A percentile compares a stretch with the other conserved stretches of the same genome.
Conservation (phyloP, 306 rosid genomes). For the Acacia acuminata region DNA sequence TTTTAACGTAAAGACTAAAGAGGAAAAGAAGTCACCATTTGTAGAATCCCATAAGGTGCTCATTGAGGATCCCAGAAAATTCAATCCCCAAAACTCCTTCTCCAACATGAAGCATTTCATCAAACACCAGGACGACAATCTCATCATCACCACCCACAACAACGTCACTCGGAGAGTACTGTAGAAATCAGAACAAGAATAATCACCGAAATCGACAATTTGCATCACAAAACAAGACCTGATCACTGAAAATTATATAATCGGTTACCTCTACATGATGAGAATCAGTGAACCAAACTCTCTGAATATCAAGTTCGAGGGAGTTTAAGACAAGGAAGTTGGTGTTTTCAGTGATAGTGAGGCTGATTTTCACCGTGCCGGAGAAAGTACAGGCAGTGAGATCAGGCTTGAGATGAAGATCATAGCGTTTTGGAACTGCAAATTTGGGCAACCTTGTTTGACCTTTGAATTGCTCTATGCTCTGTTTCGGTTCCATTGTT, state of each 20-base stretch:
- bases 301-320: slow-evolving; percentile 51
- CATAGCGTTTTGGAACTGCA: slow-evolving; percentile 51
- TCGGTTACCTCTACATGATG: slow-evolving; percentile 40
- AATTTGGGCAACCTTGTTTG: slow-evolving; percentile 55
- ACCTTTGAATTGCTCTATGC: slow-evolving; percentile 55
- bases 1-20: not conserved
- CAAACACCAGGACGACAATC: slow-evolving; percentile 56
- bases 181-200: slow-evolving; percentile 27
- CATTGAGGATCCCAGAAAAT: slow-evolving; percentile 61
- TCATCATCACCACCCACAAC: slow-evolving; percentile 56
- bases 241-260: not conserved
- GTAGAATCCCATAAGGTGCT: slow-evolving; percentile 57
- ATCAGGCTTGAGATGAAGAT: slow-evolving; percentile 59
- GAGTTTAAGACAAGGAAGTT: slow-evolving; percentile 55
- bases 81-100: slow-evolving; percentile 57
- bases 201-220: slow-evolving; percentile 4
- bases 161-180: slow-evolving; percentile 47
- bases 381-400: slow-evolving; percentile 53
- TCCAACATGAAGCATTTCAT: slow-evolving; percentile 49
- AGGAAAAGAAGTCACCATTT: slow-evolving; percentile 40
- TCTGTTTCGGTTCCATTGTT: slow-evolving; percentile 47
- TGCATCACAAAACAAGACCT: not conserved
- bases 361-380: slow-evolving; percentile 43
- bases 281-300: slow-evolving; percentile 46
- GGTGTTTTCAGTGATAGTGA: slow-evolving; percentile 41